phyloP scores from a whole-genome alignment of 2,329 filamentous ascomycete genomes.

The Arthrobotrys entomopaga region DNA sequence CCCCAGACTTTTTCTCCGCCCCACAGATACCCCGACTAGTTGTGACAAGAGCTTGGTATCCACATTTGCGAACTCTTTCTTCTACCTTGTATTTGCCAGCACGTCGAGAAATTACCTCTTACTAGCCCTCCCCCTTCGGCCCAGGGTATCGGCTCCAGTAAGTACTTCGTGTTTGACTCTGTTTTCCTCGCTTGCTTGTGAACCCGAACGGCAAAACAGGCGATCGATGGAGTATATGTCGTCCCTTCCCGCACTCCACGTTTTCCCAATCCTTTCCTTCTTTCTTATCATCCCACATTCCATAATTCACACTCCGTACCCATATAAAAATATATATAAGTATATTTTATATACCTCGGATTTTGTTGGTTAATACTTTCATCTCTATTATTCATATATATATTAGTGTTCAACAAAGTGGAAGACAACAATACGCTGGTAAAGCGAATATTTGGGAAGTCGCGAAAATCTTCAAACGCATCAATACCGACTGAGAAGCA shows the following conservation, averaged over 20 bases:
- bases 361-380: neutral
- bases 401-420: slow-evolving; percentile 39
- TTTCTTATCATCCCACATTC: slow-evolving; percentile 10
- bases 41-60: slow-evolving; percentile 35
- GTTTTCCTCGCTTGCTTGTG: slow-evolving; percentile 27
- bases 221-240: slow-evolving; percentile 46
- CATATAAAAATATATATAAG: slow-evolving; percentile 21
- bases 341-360: neutral
- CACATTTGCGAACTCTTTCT: slow-evolving; percentile 18
- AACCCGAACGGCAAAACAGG: slow-evolving; percentile 17
- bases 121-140: slow-evolving; percentile 39
- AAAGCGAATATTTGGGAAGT: slow-evolving; percentile 51
- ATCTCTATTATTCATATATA: slow-evolving; percentile 1
- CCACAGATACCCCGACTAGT: slow-evolving; percentile 54
- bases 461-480: slow-evolving; percentile 43
- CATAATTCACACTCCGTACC: slow-evolving; percentile 28
- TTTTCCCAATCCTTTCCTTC: slow-evolving; percentile 30
- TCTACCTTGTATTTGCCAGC: slow-evolving; percentile 33
- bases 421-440: slow-evolving; percentile 31
- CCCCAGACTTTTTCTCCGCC: slow-evolving; percentile 52
- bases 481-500: slow-evolving; percentile 15
- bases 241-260: slow-evolving; percentile 48
- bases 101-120: slow-evolving; percentile 22
- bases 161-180: slow-evolving; percentile 27
- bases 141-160: slow-evolving; percentile 46